Percentiles rank a stretch among this genome's conserved stretches.
phyloP scores from a whole-genome alignment of 768 basidiomycete species.

The Daedaleopsis nitida region DNA sequence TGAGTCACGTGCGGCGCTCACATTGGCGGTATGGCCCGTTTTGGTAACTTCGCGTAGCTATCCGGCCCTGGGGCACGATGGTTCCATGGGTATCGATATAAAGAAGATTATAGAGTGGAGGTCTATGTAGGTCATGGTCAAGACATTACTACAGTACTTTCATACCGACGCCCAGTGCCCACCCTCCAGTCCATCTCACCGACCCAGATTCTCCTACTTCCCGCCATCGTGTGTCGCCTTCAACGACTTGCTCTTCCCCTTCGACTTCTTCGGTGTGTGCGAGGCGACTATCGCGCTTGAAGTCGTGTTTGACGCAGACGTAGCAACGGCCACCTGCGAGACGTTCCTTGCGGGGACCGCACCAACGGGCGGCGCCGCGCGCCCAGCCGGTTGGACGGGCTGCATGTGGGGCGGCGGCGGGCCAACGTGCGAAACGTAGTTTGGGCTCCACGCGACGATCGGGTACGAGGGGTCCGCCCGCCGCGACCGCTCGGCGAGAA shows the following conservation, averaged over 20 bases:
- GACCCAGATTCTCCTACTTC: neutral
- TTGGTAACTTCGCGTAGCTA: too few relatives aligned
- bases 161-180: neutral
- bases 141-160: neutral
- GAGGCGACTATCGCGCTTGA: neutral
- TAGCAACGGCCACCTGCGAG: neutral
- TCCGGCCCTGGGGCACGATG: too few relatives aligned
- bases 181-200: neutral
- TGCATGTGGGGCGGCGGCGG: slow-evolving; percentile 7
- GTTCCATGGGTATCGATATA: neutral
- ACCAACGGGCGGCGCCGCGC: neutral
- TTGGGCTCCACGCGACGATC: neutral
- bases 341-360: neutral
- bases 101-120: neutral
- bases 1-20: too few relatives aligned
- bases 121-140: neutral
- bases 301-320: neutral
- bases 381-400: neutral
- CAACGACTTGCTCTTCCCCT: slow-evolving; percentile 3
- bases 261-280: slow-evolving; percentile 9
- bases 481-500: slow-evolving; percentile 22
- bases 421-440: slow-evolving; percentile 27
- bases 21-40: too few relatives aligned
- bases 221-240: slow-evolving; percentile 6
- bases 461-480: neutral